These are phyloP conservation scores for Gossypium trilobum DNA, from an alignment of 441 rosid genomes.

Conservation along the genomic window DNA sequence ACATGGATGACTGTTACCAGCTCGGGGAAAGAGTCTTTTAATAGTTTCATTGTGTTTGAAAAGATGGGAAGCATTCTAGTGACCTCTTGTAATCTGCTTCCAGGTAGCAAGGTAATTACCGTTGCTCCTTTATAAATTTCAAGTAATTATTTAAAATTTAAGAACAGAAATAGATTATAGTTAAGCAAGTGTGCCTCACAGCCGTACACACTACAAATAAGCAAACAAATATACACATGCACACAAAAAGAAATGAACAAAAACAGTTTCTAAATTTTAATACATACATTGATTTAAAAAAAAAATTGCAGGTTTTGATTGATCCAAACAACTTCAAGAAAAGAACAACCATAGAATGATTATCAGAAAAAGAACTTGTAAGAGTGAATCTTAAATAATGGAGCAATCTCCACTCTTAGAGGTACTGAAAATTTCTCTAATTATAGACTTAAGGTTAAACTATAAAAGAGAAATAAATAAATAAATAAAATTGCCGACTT, in stretches of 20 bases:
- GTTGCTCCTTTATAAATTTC: conserved; percentile 43
- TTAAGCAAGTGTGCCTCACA: not conserved
- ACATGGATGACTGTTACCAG: conserved; percentile 53
- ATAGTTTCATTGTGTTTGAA: conserved; percentile 37
- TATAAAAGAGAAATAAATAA: not conserved
- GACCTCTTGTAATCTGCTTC: conserved; percentile 90
- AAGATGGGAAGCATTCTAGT: conserved; percentile 77
- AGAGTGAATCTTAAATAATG: not conserved
- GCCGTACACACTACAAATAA: no score
- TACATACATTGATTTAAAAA: not conserved
- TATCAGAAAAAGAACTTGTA: not conserved
- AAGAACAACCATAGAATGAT: no score
- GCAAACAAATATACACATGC: not conserved
- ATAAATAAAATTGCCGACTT: not conserved
- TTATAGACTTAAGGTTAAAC: not conserved
- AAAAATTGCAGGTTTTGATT: not conserved
- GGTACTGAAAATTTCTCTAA: not conserved
- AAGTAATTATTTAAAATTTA: not conserved
- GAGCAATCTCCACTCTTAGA: not conserved
- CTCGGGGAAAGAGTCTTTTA: conserved; percentile 39
- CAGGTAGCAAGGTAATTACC: conserved; percentile 62
- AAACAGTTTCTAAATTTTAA: not conserved
- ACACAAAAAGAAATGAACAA: not conserved
- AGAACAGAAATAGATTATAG: not conserved
- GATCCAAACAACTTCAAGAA: not conserved